Evolutionary conservation across 208 protist genomes (phyloP), one percentile per base, ranked within the genome.

Genomic region (Wallacemonas rigidus): DNA sequence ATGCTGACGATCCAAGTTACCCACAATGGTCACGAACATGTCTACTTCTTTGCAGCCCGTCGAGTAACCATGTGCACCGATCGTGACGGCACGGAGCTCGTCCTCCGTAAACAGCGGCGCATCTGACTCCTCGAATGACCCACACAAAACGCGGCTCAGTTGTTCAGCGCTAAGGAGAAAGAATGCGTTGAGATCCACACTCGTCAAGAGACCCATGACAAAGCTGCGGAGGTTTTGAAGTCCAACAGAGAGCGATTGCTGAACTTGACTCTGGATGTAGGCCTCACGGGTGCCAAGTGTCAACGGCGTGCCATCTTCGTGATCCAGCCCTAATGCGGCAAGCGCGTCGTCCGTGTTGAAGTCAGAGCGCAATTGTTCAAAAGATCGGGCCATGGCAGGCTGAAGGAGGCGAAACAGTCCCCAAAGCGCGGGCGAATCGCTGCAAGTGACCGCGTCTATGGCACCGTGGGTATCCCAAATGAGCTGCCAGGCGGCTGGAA

Each of bases 1-100:
- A 72, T 95, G 71, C 50, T 69, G 40, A 0, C 86, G 85, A 0
- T 65, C 81, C 43, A 96, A 89, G 40, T 93, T 86, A 47, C 87
- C 88, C 3, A 97, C 81, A 17, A 96, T 85, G 44, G 74, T 72
- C 17, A 92, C 61, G 38, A 97, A 80, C 86, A 87, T 86, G 6
- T 82, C 72, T 1, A 96, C 89, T 56, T 90, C 81, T 9, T 55
- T 64, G 40, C 81, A 86, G 45, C 79, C 90, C 9, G 81, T 69
- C 4, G 81, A 74, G 78, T 97, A 97, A 55, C 94, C 94, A 75
- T 95, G 93, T 8, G 90, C 91, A 57, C 79, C 87, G 26, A 82
- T 68, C 35, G 92, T 77, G 14, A 81, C 80, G 3, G 71, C 62
- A 3, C 82, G 77, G 17, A 97, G 68, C 40, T 91, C 83, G 35